Percentiles rank a stretch among this genome's conserved stretches.
phyloP scores from a whole-genome alignment of 2,329 filamentous ascomycete species.

The Hortaea sp. region DNA sequence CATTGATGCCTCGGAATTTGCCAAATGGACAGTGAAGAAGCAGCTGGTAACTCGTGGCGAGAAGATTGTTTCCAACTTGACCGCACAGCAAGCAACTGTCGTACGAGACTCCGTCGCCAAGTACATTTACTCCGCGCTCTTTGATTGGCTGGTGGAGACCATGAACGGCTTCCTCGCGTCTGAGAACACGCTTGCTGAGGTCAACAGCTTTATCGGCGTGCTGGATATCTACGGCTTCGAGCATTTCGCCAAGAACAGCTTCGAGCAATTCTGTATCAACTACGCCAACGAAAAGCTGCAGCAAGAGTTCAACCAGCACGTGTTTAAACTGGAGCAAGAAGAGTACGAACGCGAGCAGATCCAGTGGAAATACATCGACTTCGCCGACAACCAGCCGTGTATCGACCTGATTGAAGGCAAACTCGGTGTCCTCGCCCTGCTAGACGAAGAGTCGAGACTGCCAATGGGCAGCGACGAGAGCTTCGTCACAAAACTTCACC shows the following conservation, averaged over 20 bases:
- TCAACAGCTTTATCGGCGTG: conserved; percentile 89
- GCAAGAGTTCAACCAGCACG: conserved; percentile 98
- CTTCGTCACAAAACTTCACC: conserved; percentile 91
- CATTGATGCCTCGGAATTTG: conserved; percentile 75
- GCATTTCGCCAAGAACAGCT: conserved; percentile 98
- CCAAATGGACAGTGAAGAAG: conserved; percentile 99
- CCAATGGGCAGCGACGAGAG: conserved; percentile 97
- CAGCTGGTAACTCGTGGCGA: conserved; percentile 92
- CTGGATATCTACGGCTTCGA: conserved; percentile 99
- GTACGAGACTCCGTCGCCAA: conserved; percentile 97
- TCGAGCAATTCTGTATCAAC: conserved; percentile 99
- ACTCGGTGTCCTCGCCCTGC: conserved; percentile 78
- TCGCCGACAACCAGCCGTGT: conserved; percentile 97
- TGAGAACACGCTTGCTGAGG: conserved; percentile 71
- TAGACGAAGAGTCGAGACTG: conserved; percentile 92
- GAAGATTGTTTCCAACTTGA: conserved; percentile 93
- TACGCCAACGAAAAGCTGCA: conserved; percentile 99
- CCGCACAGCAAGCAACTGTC: conserved; percentile 83
- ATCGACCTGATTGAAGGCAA: conserved; percentile 98
- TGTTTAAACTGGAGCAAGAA: conserved; percentile 98
- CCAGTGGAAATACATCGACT: conserved; percentile 99
- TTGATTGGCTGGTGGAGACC: conserved; percentile 97
- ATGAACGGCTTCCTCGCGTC: conserved; percentile 88
- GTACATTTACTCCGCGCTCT: conserved; percentile 95
- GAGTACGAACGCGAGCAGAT: conserved; percentile 95